phyloP scores from a whole-genome alignment of 2,329 filamentous ascomycete species.

The Fusarium oligoseptatum region DNA sequence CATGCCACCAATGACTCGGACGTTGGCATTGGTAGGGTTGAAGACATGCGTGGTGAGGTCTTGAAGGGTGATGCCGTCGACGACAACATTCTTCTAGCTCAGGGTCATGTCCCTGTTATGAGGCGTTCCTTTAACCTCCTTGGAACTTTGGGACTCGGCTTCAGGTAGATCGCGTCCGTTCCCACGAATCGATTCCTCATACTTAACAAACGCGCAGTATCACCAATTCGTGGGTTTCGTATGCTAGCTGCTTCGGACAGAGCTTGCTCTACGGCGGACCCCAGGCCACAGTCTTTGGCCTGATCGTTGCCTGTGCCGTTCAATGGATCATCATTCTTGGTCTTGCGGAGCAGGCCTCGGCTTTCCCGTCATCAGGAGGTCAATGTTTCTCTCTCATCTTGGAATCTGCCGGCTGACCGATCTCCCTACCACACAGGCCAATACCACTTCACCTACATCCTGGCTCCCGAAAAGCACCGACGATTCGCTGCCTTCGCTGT shows the following conservation, averaged over 20 bases:
- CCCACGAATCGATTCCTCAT: neutral
- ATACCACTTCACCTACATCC: slow-evolving; percentile 37
- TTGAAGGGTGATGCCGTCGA: slow-evolving; percentile 15
- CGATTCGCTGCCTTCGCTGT: slow-evolving; percentile 30
- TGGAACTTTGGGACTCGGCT: slow-evolving; percentile 28
- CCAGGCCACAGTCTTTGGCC: slow-evolving; percentile 29
- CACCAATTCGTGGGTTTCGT: slow-evolving; percentile 34
- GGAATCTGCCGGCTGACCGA: neutral
- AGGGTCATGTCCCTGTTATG: slow-evolving; percentile 30
- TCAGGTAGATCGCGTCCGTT: slow-evolving; percentile 4
- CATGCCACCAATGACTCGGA: slow-evolving; percentile 11
- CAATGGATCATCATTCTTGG: slow-evolving; percentile 35
- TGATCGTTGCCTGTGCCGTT: slow-evolving; percentile 34
- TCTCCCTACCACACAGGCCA: slow-evolving; percentile 17
- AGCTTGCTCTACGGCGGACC: slow-evolving; percentile 28
- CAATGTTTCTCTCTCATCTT: neutral
- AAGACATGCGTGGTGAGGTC: neutral
- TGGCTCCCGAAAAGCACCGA: slow-evolving; percentile 28
- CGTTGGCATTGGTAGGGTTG: slow-evolving; percentile 3
- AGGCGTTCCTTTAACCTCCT: slow-evolving; percentile 29
- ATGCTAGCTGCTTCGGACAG: slow-evolving; percentile 36
- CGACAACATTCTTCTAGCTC: slow-evolving; percentile 30
- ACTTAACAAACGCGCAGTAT: slow-evolving; percentile 16
- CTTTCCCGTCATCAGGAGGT: slow-evolving; percentile 30
- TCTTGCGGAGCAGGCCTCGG: slow-evolving; percentile 34